phyloP scores from a whole-genome alignment of 176 grass and related monocot species.

The Leersia perrieri region DNA sequence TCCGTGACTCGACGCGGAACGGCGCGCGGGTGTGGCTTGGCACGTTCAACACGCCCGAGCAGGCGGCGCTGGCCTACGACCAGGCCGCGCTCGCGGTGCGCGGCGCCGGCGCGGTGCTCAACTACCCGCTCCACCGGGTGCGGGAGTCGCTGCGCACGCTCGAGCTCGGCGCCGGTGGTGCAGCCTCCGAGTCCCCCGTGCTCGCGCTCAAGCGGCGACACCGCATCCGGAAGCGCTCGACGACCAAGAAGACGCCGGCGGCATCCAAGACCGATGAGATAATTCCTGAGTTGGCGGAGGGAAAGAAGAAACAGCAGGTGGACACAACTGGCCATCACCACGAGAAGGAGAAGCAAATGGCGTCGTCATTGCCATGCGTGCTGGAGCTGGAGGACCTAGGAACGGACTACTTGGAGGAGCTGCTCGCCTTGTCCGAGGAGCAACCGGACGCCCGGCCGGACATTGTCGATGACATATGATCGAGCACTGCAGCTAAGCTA shows the following conservation, averaged over 20 bases:
- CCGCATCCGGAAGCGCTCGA: slow-evolving; percentile 27
- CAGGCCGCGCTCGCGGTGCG: background rate
- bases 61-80: background rate
- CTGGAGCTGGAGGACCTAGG: slow-evolving; percentile 50
- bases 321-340: no score
- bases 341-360: background rate
- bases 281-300: no score
- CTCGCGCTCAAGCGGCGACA: slow-evolving; percentile 48
- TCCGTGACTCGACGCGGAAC: no score
- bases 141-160: slow-evolving; percentile 39
- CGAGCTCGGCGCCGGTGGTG: background rate
- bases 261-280: no score
- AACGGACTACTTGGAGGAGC: slow-evolving; percentile 56
- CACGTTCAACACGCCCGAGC: background rate
- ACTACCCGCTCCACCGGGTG: background rate
- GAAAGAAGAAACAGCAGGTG: no score
- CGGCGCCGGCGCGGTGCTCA: background rate
- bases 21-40: background rate
- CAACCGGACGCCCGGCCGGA: no score
- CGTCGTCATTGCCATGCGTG: background rate
- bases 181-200: slow-evolving; percentile 17
- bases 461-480: no score
- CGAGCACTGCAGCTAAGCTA: no score
- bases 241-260: slow-evolving; percentile 15
- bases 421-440: slow-evolving; percentile 12